Percentiles rank a stretch among this genome's conserved stretches.
These are phyloP conservation scores for Aspergillus chevalieri DNA, from an alignment of 2,329 filamentous ascomycete species.

Conservation along the genomic window DNA sequence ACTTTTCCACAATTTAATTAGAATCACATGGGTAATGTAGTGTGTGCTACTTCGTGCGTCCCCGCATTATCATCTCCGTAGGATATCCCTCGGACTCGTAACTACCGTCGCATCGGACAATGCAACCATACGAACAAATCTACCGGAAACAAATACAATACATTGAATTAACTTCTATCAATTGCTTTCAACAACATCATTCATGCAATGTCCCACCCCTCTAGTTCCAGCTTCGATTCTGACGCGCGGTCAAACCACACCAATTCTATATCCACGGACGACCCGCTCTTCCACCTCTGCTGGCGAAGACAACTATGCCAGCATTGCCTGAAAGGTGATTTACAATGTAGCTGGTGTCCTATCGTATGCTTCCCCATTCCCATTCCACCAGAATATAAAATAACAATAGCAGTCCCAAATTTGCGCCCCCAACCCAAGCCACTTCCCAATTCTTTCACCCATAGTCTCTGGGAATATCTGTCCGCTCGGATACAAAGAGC, in stretches of 20 bases:
- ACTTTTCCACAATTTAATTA: not conserved
- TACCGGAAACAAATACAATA: too few species aligned
- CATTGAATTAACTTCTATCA: too few species aligned
- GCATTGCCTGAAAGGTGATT: conserved; percentile 26
- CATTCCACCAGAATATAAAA: not conserved
- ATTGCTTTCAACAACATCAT: too few species aligned
- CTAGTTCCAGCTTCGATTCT: too few species aligned
- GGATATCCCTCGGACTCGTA: too few species aligned
- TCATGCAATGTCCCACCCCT: too few species aligned
- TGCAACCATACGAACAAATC: too few species aligned
- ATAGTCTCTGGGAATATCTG: conserved; percentile 31
- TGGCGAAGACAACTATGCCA: conserved; percentile 33
- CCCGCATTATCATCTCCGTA: too few species aligned
- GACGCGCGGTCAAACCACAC: too few species aligned
- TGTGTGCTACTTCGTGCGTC: too few species aligned
- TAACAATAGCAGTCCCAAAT: conserved; percentile 26
- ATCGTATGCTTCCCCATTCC: conserved; percentile 21
- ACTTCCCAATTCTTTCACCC: conserved; percentile 34
- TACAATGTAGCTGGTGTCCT: conserved; percentile 34
- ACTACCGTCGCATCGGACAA: too few species aligned
- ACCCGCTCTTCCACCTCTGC: conserved; percentile 27
- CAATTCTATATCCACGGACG: conserved; percentile 2
- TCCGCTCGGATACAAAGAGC: conserved; percentile 33
- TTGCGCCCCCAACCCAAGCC: conserved; percentile 34
- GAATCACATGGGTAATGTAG: too few species aligned